phyloP scores from a whole-genome alignment of 352 stramenopile genomes.

The Pythium utonaiense region DNA sequence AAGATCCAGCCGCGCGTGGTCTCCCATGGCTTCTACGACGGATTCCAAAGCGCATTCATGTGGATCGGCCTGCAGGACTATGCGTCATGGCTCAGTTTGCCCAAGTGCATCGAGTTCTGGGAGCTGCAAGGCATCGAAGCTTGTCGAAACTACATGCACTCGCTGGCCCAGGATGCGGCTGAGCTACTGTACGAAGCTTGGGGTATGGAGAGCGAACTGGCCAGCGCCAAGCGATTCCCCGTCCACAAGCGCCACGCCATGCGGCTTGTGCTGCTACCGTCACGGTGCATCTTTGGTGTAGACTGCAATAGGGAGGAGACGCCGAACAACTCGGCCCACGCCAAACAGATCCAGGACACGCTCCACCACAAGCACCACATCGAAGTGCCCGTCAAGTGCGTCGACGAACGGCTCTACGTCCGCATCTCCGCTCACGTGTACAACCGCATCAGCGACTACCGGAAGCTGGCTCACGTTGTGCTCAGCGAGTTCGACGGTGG shows the following conservation, averaged over 20 bases:
- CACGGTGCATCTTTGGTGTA: conserved; percentile 46
- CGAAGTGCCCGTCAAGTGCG: conserved; percentile 93
- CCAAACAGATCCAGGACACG: conserved; percentile 90
- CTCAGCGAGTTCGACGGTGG: neutral
- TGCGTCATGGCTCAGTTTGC: conserved; percentile 79
- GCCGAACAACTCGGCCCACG: conserved; percentile 70
- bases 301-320: conserved; percentile 6
- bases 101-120: conserved; percentile 87
- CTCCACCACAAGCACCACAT: conserved; percentile 77
- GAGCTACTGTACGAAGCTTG: conserved; percentile 63
- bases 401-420: conserved; percentile 84
- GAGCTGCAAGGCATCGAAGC: conserved; percentile 32
- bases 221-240: conserved; percentile 31
- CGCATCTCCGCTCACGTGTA: conserved; percentile 92
- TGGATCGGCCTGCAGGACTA: conserved; percentile 94
- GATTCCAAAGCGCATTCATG: conserved; percentile 90
- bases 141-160: conserved; percentile 67
- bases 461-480: conserved; percentile 39
- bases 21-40: conserved; percentile 89
- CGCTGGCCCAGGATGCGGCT: conserved; percentile 42
- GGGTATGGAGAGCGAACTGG: conserved; percentile 44
- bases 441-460: conserved; percentile 86
- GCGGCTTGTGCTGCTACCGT: conserved; percentile 68
- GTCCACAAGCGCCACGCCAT: conserved; percentile 68
- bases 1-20: conserved; percentile 73